Evolutionary conservation across 768 basidiomycete species (phyloP).

Genomic region (Clitopilus hobsonii): DNA sequence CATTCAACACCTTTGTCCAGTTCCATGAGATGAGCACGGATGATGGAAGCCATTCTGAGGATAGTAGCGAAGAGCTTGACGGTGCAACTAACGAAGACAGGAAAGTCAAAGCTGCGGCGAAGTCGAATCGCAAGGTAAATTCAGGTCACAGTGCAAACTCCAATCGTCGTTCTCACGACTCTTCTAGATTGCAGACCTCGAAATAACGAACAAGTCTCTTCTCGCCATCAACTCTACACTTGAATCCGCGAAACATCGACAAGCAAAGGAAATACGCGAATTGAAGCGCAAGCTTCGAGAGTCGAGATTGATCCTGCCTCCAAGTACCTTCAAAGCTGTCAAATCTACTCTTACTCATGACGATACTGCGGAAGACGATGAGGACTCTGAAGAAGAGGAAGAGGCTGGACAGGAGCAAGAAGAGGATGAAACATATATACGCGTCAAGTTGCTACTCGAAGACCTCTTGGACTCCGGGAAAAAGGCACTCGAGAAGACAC

Average conservation of each 20-base stretch:
- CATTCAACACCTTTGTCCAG: constrained; percentile 38
- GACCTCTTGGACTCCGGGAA: constrained; percentile 52
- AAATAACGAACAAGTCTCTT: constrained; percentile 86
- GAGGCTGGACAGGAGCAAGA: constrained; percentile 35
- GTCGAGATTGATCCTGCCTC: constrained; percentile 73
- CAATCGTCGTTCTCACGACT: constrained; percentile 1
- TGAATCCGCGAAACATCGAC: constrained; percentile 74
- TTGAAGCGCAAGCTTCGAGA: constrained; percentile 80
- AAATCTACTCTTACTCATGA: constrained; percentile 43
- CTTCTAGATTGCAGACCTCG: constrained; percentile 80
- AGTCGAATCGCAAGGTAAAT: constrained; percentile 80
- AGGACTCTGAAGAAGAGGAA: constrained; percentile 43
- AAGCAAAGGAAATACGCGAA: constrained; percentile 82
- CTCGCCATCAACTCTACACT: constrained; percentile 80
- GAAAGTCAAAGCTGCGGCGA: constrained; percentile 66
- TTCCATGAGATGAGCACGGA: constrained; percentile 25
- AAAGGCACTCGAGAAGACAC: constrained; percentile 55
- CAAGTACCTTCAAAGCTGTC: constrained; percentile 52
- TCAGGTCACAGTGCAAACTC: no score
- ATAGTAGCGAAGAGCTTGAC: constrained; percentile 24
- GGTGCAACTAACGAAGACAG: constrained; percentile 31
- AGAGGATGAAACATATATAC: constrained; percentile 55
- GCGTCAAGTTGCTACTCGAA: constrained; percentile 63
- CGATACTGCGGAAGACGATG: constrained; percentile 39
- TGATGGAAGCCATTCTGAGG: constrained; percentile 22